phyloP scores from a whole-genome alignment of 768 basidiomycete genomes.

The Serpula lacrymans region DNA sequence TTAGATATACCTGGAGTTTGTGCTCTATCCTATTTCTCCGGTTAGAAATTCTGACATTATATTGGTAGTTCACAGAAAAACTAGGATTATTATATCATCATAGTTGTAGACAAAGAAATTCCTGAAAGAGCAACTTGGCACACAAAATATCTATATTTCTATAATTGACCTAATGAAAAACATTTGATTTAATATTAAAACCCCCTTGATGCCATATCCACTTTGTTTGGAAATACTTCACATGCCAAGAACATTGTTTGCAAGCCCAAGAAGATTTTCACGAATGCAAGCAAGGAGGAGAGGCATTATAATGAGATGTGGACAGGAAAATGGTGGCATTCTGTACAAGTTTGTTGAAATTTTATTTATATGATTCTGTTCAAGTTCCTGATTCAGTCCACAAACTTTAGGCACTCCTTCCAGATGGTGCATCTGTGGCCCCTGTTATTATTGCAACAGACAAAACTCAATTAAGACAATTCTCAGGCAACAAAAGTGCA shows the following conservation, averaged over 20 bases:
- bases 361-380: too few relatives aligned
- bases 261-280: neutral
- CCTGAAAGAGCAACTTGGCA: slow-evolving; percentile 17
- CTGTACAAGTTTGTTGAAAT: slow-evolving; percentile 13
- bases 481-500: slow-evolving; percentile 36
- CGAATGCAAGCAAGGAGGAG: slow-evolving; percentile 6
- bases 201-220: too few relatives aligned
- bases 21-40: too few relatives aligned
- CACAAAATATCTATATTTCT: slow-evolving; percentile 26
- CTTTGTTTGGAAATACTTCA: slow-evolving; percentile 23
- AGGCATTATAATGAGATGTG: slow-evolving; percentile 35
- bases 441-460: slow-evolving; percentile 45
- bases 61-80: too few relatives aligned
- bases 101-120: slow-evolving; percentile 16
- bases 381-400: too few relatives aligned
- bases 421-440: slow-evolving; percentile 27
- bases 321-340: slow-evolving; percentile 35
- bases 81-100: too few relatives aligned
- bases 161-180: slow-evolving; percentile 32
- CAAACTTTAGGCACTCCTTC: neutral
- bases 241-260: slow-evolving; percentile 3
- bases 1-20: too few relatives aligned
- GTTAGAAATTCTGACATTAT: too few relatives aligned
- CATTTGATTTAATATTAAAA: too few relatives aligned
- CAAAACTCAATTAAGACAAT: slow-evolving; percentile 39